These are phyloP conservation scores for Jamesozyma spencerorum DNA, from an alignment of 805 yeast species.

Conservation along the genomic window DNA sequence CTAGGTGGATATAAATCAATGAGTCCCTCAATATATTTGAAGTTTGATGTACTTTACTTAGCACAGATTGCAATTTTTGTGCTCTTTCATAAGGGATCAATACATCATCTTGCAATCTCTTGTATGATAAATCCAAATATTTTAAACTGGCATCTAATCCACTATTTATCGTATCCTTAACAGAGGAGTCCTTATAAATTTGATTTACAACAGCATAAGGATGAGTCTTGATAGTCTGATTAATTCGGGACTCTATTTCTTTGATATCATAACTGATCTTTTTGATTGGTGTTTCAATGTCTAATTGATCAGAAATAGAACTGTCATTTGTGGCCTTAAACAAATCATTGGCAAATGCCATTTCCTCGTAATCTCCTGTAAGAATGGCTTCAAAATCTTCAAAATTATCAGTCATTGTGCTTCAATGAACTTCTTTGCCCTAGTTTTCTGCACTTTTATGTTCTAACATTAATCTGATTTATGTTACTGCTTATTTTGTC, in stretches of 20 bases:
- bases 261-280: slow-evolving; percentile 22
- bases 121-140: slow-evolving; percentile 24
- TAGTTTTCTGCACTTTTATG: background rate
- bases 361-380: slow-evolving; percentile 14
- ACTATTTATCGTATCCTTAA: slow-evolving; percentile 9
- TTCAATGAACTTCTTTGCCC: background rate
- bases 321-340: slow-evolving; percentile 17
- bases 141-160: slow-evolving; percentile 20
- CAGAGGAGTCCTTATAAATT: slow-evolving; percentile 13
- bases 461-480: no score
- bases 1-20: slow-evolving; percentile 21
- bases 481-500: no score
- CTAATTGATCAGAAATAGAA: slow-evolving; percentile 14
- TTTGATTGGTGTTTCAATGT: slow-evolving; percentile 25
- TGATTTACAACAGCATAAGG: slow-evolving; percentile 20
- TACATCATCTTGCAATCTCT: slow-evolving; percentile 24
- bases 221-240: slow-evolving; percentile 15
- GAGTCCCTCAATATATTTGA: slow-evolving; percentile 25
- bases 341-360: slow-evolving; percentile 19
- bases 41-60: slow-evolving; percentile 28
- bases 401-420: slow-evolving; percentile 9
- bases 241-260: slow-evolving; percentile 20
- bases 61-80: slow-evolving; percentile 22
- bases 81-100: slow-evolving; percentile 25
- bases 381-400: slow-evolving; percentile 23